These are phyloP conservation scores for Hibiscus tridactylites DNA, from an alignment of 345 rosid genomes.

Conservation along the genomic window DNA sequence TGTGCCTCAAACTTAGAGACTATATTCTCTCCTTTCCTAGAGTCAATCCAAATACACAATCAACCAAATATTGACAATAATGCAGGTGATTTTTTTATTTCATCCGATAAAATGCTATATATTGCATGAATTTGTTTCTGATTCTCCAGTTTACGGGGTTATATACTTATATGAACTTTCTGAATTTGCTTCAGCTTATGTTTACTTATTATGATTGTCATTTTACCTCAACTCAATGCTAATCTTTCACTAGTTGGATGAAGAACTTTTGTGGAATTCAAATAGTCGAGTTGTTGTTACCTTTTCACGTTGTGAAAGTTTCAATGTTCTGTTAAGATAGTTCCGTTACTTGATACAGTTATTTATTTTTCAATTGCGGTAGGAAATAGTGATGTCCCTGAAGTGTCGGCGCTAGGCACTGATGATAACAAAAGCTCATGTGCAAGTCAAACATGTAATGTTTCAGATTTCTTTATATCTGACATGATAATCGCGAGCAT, in stretches of 20 bases:
- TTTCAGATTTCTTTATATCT: slow-evolving; percentile 55
- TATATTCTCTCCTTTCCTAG: slow-evolving; percentile 70
- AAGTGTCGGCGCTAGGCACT: slow-evolving; percentile 23
- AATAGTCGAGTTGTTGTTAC: not conserved
- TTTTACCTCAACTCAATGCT: not conserved
- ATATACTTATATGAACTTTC: not conserved
- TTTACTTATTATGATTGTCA: not conserved
- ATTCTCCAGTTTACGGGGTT: not conserved
- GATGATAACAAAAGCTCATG: slow-evolving; percentile 30
- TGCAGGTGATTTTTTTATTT: slow-evolving; percentile 22
- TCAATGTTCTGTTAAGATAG: not conserved
- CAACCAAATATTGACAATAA: slow-evolving; percentile 33
- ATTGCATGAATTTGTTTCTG: not conserved
- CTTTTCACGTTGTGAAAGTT: not conserved
- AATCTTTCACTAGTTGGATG: not conserved
- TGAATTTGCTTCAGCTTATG: too few species aligned
- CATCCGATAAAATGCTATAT: not conserved
- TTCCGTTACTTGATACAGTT: not conserved
- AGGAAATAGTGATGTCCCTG: slow-evolving; percentile 22
- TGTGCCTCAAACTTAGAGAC: slow-evolving; percentile 52
- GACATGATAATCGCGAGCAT: slow-evolving; percentile 51
- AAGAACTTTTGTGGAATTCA: not conserved
- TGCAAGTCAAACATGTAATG: slow-evolving; percentile 47
- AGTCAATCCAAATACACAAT: slow-evolving; percentile 29
- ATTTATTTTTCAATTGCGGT: slow-evolving; percentile 4